Percentiles rank a stretch among this genome's conserved stretches.
phyloP scores from a whole-genome alignment of 2,329 filamentous ascomycete species.

The Hypoxylon sp. region DNA sequence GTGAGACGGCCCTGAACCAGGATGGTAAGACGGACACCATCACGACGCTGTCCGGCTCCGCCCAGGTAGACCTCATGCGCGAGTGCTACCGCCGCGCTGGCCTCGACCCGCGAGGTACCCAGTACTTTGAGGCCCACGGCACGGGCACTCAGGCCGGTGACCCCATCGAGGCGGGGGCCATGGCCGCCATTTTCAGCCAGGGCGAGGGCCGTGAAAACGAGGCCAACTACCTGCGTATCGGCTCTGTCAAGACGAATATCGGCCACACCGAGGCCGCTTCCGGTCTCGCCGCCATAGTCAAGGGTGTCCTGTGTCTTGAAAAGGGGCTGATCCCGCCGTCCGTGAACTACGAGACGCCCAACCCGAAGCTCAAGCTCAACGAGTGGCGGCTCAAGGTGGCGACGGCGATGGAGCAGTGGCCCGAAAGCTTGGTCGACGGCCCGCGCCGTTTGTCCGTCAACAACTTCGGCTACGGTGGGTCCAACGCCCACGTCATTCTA shows the following conservation, averaged over 20 bases:
- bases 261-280: conserved; percentile 45
- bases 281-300: conserved; percentile 43
- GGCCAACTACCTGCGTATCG: conserved; percentile 53
- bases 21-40: conserved; percentile 33
- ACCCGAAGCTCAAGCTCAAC: conserved; percentile 56
- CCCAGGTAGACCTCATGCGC: conserved; percentile 33
- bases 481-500: conserved; percentile 36
- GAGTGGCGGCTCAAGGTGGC: conserved; percentile 45
- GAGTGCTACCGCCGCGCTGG: conserved; percentile 29
- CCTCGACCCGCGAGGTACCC: conserved; percentile 9
- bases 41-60: conserved; percentile 18
- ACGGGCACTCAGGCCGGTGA: conserved; percentile 38
- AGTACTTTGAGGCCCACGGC: conserved; percentile 39
- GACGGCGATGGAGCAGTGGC: conserved; percentile 53
- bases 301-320: conserved; percentile 38
- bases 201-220: conserved; percentile 40
- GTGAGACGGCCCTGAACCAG: conserved; percentile 12
- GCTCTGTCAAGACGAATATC: conserved; percentile 49
- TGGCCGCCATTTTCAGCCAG: conserved; percentile 37
- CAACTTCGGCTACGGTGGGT: conserved; percentile 66
- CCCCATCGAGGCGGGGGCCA: conserved; percentile 35
- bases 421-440: conserved; percentile 33
- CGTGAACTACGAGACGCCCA: conserved; percentile 55
- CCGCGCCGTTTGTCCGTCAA: conserved; percentile 60
- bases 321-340: conserved; percentile 58